A percentile compares a stretch with the other conserved stretches of the same genome.
Conservation (phyloP, 805 yeast species). For the Ascoidea rubescens region DNA sequence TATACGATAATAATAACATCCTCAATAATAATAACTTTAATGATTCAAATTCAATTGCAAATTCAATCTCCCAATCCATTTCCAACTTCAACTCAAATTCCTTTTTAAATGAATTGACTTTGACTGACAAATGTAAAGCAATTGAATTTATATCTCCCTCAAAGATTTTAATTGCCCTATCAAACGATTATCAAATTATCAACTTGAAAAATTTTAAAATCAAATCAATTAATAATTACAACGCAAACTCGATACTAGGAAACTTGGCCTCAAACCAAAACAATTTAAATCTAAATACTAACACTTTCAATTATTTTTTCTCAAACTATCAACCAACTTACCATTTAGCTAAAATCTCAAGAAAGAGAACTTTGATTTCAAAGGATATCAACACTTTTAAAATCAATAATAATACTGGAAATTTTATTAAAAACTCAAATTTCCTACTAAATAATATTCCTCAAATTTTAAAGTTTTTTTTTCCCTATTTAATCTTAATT, state of each 20-base stretch:
- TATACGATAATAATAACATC: too few relatives aligned
- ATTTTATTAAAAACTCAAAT: slow-evolving; percentile 2
- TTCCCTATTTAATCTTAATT: slow-evolving; percentile 4
- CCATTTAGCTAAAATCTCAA: slow-evolving; percentile 1
- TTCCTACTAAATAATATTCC: slow-evolving; percentile 2
- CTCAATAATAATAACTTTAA: too few relatives aligned
- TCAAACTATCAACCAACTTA: not conserved
- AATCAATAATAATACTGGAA: slow-evolving; percentile 2
- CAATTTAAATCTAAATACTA: not conserved
- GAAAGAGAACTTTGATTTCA: slow-evolving; percentile 2
- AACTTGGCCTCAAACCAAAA: not conserved
- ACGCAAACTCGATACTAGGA: not conserved
- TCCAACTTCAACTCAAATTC: too few relatives aligned
- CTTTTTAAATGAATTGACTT: not conserved
- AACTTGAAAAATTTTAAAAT: too few relatives aligned
- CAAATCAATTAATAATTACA: not conserved
- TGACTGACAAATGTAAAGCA: slow-evolving; percentile 5
- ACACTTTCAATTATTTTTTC: not conserved
- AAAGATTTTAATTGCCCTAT: slow-evolving; percentile 3
- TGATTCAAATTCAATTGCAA: too few relatives aligned
- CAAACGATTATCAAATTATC: not conserved
- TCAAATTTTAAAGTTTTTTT: slow-evolving; percentile 1
- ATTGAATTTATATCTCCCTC: slow-evolving; percentile 6
- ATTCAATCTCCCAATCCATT: too few relatives aligned
- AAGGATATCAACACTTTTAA: slow-evolving; percentile 1